Percentiles rank a stretch among this genome's conserved stretches.
These are phyloP conservation scores for Delphinella strobiligena DNA, from an alignment of 2,329 filamentous ascomycete species.

Conservation along the genomic window DNA sequence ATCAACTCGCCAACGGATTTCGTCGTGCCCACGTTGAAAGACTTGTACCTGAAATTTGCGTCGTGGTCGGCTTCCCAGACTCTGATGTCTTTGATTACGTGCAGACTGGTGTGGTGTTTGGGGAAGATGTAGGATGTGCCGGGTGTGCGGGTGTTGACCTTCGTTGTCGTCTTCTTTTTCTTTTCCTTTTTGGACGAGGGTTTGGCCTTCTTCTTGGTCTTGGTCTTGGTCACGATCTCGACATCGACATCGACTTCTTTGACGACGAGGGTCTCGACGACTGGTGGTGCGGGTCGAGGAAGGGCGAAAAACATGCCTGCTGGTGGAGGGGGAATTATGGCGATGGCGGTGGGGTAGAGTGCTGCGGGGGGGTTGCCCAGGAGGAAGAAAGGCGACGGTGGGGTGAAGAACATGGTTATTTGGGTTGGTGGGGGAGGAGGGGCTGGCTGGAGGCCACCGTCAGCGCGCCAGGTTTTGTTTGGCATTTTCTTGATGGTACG, in stretches of 20 bases:
- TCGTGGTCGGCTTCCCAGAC: constrained; percentile 15
- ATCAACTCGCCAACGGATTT: constrained; percentile 18
- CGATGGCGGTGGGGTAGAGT: too few relatives aligned
- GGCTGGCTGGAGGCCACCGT: constrained; percentile 12
- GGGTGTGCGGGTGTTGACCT: constrained; percentile 7
- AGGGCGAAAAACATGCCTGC: neutral
- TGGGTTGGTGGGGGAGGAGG: constrained; percentile 1
- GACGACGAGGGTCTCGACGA: neutral
- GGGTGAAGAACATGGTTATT: neutral
- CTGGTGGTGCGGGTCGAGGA: neutral
- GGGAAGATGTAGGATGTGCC: constrained; percentile 20
- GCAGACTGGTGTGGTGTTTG: constrained; percentile 17
- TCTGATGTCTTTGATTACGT: constrained; percentile 17
- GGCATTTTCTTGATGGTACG: too few relatives aligned
- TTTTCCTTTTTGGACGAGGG: constrained; percentile 3
- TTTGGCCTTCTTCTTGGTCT: constrained; percentile 1
- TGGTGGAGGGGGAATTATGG: constrained; percentile 4
- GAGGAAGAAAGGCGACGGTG: too few relatives aligned
- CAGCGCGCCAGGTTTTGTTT: constrained; percentile 16
- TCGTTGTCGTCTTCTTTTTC: constrained; percentile 1
- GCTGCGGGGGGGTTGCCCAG: too few relatives aligned
- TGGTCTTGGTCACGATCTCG: constrained; percentile 2
- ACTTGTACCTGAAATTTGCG: constrained; percentile 16
- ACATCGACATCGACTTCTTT: neutral
- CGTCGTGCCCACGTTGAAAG: constrained; percentile 19